A percentile compares a stretch with the other conserved stretches of the same genome.
phyloP scores from a whole-genome alignment of 495 filamentous ascomycete genomes.

The Wilcoxina mikolae region DNA sequence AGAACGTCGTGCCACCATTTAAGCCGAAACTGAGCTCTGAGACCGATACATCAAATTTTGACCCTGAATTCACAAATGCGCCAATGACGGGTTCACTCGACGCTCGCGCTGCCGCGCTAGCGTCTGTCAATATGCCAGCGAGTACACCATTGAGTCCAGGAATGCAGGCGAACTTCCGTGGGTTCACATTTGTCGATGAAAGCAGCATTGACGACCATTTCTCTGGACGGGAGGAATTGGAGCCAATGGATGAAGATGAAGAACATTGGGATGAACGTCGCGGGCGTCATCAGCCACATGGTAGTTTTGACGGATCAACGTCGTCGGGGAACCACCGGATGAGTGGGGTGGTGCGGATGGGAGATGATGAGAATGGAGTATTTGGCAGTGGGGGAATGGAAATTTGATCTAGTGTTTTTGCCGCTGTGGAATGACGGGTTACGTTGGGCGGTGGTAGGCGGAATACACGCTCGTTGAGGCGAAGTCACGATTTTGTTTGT shows the following conservation, averaged over 20 bases:
- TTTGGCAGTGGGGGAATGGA: slow-evolving; percentile 28
- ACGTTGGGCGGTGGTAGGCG: too few species aligned
- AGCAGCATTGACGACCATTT: slow-evolving; percentile 89
- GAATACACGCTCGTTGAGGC: too few species aligned
- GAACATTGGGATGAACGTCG: slow-evolving; percentile 36
- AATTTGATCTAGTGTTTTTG: slow-evolving; percentile 18
- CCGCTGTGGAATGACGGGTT: too few species aligned
- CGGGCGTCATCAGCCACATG: slow-evolving; percentile 20
- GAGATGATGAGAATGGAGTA: slow-evolving; percentile 25
- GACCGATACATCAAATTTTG: slow-evolving; percentile 93
- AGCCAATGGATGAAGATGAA: slow-evolving; percentile 62
- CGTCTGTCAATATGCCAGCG: slow-evolving; percentile 58
- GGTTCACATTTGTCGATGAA: slow-evolving; percentile 97
- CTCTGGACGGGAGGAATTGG: slow-evolving; percentile 42
- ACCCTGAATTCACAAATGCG: slow-evolving; percentile 95
- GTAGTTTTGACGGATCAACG: slow-evolving; percentile 3
- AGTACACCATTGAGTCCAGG: slow-evolving; percentile 84
- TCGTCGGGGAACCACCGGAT: slow-evolving; percentile 18
- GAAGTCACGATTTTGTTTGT: too few species aligned
- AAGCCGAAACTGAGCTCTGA: slow-evolving; percentile 93
- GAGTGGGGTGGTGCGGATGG: slow-evolving; percentile 21
- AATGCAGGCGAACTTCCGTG: slow-evolving; percentile 95
- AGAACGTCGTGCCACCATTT: slow-evolving; percentile 91
- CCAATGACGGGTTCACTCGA: slow-evolving; percentile 72
- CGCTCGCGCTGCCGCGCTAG: slow-evolving; percentile 65